Percentiles rank a stretch among this genome's conserved stretches.
Evolutionary conservation across 2,329 filamentous ascomycete species (phyloP).

Genomic region (Nothophaeocryptopus gaeumannii): DNA sequence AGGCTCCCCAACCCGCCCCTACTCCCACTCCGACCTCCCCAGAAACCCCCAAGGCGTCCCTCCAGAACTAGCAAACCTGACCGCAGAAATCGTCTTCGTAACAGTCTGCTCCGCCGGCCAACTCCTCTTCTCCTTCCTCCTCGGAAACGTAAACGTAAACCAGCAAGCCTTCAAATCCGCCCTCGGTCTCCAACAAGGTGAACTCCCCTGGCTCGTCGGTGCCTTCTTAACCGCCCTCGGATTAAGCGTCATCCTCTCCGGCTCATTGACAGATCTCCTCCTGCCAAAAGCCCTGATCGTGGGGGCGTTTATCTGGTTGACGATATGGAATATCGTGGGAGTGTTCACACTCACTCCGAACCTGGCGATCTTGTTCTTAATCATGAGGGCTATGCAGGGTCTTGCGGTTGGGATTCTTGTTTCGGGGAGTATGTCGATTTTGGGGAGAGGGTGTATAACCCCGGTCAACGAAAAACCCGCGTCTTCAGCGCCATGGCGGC

Average conservation of each 20-base stretch:
- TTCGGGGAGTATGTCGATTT: constrained; percentile 38
- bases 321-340: constrained; percentile 41
- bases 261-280: constrained; percentile 41
- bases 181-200: constrained; percentile 39
- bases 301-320: constrained; percentile 43
- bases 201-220: constrained; percentile 45
- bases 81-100: constrained; percentile 42
- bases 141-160: constrained; percentile 43
- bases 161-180: constrained; percentile 39
- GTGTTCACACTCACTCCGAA: constrained; percentile 39
- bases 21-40: too few relatives aligned
- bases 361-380: constrained; percentile 37
- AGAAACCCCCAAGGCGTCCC: constrained; percentile 30
- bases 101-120: constrained; percentile 44
- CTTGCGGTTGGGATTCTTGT: constrained; percentile 38
- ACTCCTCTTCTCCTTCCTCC: constrained; percentile 43
- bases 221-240: constrained; percentile 44
- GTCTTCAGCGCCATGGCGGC: constrained; percentile 39
- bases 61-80: constrained; percentile 41
- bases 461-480: constrained; percentile 38
- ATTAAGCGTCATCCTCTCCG: constrained; percentile 41
- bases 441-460: constrained; percentile 41
- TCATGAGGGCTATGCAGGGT: constrained; percentile 41
- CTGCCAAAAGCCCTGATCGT: constrained; percentile 44
- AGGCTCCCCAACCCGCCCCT: constrained; percentile 1